phyloP scores from a whole-genome alignment of 2,329 filamentous ascomycete species.

The Trichoderma simmonsii region DNA sequence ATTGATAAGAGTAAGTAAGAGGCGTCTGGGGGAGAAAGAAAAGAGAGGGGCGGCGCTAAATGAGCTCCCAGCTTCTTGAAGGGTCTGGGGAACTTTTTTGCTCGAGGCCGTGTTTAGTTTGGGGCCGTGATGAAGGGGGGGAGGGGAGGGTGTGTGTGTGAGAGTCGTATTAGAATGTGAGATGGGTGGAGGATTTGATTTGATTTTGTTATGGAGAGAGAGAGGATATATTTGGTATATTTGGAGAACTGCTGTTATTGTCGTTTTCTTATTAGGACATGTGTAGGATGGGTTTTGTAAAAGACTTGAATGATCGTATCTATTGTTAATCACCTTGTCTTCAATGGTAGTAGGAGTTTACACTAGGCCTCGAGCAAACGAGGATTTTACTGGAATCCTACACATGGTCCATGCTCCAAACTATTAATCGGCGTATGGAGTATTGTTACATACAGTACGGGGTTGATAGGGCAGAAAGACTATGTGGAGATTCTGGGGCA shows the following conservation, averaged over 20 bases:
- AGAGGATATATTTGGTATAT: neutral
- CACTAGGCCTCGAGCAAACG: too few relatives aligned
- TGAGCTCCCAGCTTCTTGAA: neutral
- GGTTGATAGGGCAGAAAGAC: neutral
- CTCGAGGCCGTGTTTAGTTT: neutral
- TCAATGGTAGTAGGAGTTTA: neutral
- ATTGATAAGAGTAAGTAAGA: neutral
- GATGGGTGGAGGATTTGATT: neutral
- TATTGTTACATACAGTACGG: neutral
- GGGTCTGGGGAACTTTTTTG: constrained; percentile 16
- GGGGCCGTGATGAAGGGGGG: neutral
- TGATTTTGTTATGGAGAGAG: neutral
- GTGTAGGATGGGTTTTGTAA: neutral
- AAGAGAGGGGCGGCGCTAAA: neutral
- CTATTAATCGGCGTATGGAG: neutral
- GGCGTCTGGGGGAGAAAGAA: neutral
- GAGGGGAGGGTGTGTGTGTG: neutral
- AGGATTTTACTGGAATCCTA: neutral
- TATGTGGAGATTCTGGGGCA: neutral
- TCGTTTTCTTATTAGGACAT: neutral
- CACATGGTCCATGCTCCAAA: neutral
- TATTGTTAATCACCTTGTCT: neutral
- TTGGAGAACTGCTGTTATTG: neutral
- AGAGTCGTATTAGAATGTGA: neutral
- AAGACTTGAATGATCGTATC: neutral